Base-by-base conservation (phyloP, 495 filamentous ascomycete species). In the Monascus purpureus region DNA sequence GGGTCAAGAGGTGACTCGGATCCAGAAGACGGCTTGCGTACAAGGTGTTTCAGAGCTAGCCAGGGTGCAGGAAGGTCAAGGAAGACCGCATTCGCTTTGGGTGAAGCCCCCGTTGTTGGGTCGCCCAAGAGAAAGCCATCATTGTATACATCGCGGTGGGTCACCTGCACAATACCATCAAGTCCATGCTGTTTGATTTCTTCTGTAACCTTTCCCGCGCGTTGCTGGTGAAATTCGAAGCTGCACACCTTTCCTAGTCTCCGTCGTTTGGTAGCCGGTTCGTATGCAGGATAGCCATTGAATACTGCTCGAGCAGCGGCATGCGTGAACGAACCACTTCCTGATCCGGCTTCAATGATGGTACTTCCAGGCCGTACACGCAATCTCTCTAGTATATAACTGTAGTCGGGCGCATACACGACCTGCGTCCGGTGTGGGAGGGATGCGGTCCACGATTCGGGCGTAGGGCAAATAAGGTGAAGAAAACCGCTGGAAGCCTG, bases 361-460 rank as follows among this genome's bases (percentile, higher is more conserved):
- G 68, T 70, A 7, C 67, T 71, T 2, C 90, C 92, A 0, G 90
- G 85, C 14, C 82, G 59, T 2, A 77, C 88, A 9, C 82, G 73
- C 29, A 97, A 65, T 28, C 85, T 69, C 49, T 94, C 84, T 14
- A 97, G 68, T 23, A 97, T 78, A 49, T 90, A 97, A 56, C 86
- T 93, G 58, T 93, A 93, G 53, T 97, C 90, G 7, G 92, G 85
- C 1, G 84, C 94, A 48, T 97, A 97, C 40, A 97, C 90, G 29
- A 97, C 88, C 56, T 97, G 90, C 6, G 90, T 97, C 29, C 90
- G 70, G 51, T 97, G 90, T 2, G 87, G 90, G 23, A 97, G 67
- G 23, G 78, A 82, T 16, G 71, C 58, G 0, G 92, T 97, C 90
- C 90, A 97, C 11, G 80, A 63, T 53, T 97, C 90, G 9, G 90